Conservation (phyloP, 2,329 filamentous ascomycete species). For the Alternaria consortialis region DNA sequence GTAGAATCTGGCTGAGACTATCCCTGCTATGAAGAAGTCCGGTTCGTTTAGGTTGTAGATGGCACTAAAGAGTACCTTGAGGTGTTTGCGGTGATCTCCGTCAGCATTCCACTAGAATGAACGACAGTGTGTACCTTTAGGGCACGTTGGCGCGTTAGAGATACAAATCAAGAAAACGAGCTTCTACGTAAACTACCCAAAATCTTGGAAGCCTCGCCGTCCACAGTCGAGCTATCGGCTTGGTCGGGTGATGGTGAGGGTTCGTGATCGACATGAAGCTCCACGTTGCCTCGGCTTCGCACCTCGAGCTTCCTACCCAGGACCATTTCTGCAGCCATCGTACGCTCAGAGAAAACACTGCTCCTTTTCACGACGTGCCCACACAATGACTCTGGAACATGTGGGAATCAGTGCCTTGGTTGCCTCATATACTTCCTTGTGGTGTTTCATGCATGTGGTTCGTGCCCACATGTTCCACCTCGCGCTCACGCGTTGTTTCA, state of each 20-base stretch:
- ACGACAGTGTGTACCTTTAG: background rate
- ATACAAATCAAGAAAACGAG: background rate
- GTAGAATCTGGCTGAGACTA: background rate
- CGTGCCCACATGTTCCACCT: constrained; percentile 24
- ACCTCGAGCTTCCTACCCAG: constrained; percentile 1
- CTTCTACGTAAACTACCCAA: background rate
- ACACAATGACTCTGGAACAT: constrained; percentile 18
- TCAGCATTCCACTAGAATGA: background rate
- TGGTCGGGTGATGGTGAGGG: background rate
- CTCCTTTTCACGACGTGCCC: background rate
- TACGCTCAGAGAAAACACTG: constrained; percentile 10
- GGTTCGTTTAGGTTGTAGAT: background rate
- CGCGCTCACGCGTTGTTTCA: constrained; percentile 21
- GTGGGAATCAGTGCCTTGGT: constrained; percentile 4
- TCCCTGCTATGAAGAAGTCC: background rate
- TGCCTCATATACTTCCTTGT: constrained; percentile 20
- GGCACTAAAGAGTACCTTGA: background rate
- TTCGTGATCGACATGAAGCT: constrained; percentile 10
- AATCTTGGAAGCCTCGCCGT: background rate
- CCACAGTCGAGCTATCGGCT: background rate
- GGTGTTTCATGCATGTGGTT: constrained; percentile 25
- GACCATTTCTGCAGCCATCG: constrained; percentile 7
- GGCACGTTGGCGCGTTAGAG: background rate
- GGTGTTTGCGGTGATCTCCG: background rate
- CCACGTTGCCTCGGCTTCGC: constrained; percentile 18